Evolutionary conservation across 2,329 filamentous ascomycete species (phyloP).

Genomic region (Ramichloridium luteum): DNA sequence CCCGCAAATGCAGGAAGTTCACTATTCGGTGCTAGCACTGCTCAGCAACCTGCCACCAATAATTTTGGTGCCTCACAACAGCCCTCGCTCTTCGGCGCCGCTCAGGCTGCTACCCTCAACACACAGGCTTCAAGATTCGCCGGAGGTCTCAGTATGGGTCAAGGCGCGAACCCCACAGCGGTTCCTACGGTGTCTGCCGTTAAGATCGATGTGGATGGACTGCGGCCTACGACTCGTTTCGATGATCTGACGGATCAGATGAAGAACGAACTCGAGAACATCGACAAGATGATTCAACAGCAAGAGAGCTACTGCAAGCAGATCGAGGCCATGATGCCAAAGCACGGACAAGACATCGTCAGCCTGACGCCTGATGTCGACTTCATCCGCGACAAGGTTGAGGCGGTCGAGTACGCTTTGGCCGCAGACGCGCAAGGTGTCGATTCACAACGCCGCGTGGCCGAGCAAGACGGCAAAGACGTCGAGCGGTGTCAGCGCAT

Average conservation of each 20-base stretch:
- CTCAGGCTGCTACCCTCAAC: conserved; percentile 12
- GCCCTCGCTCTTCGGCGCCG: conserved; percentile 19
- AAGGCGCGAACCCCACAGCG: conserved; percentile 33
- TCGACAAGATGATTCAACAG: conserved; percentile 68
- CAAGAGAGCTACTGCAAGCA: conserved; percentile 68
- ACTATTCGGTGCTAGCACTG: no score
- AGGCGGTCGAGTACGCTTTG: conserved; percentile 50
- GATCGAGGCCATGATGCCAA: conserved; percentile 53
- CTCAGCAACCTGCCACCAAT: no score
- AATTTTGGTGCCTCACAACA: no score
- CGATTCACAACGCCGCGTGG: conserved; percentile 42
- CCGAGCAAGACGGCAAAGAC: conserved; percentile 55
- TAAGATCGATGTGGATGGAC: conserved; percentile 63
- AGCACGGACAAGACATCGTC: conserved; percentile 50
- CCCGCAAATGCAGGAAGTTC: no score
- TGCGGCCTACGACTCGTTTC: conserved; percentile 81
- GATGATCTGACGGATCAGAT: conserved; percentile 76
- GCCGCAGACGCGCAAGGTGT: conserved; percentile 52
- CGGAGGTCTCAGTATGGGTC: conserved; percentile 33
- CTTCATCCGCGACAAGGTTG: conserved; percentile 48
- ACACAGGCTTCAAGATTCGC: conserved; percentile 19
- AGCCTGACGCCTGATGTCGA: conserved; percentile 54
- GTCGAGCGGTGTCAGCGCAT: conserved; percentile 61
- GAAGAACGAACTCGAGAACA: conserved; percentile 61
- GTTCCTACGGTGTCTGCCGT: conserved; percentile 51